phyloP scores from a whole-genome alignment of 2,329 filamentous ascomycete genomes.

The Diaporthe capsici region DNA sequence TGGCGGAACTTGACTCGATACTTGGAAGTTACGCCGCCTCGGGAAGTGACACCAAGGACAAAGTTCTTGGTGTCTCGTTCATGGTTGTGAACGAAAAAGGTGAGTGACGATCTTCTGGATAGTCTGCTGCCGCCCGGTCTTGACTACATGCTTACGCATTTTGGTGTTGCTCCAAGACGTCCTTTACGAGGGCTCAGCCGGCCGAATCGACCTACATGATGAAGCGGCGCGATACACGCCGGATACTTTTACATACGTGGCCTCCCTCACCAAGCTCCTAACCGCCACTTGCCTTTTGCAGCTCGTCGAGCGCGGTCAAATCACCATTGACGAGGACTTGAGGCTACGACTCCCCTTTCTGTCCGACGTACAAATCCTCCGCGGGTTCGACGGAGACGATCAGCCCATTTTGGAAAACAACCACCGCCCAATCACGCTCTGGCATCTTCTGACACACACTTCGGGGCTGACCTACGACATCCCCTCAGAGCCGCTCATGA shows the following conservation, averaged over 20 bases:
- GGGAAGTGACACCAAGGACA: conserved; percentile 47
- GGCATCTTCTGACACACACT: conserved; percentile 63
- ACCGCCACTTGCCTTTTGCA: conserved; percentile 56
- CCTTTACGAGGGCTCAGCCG: conserved; percentile 54
- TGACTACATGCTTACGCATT: not conserved
- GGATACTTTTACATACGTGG: conserved; percentile 50
- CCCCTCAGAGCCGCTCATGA: conserved; percentile 43
- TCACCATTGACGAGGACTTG: conserved; percentile 56
- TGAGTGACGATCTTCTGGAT: not conserved
- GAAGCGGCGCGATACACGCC: conserved; percentile 50
- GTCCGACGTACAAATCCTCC: conserved; percentile 57
- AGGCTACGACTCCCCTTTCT: conserved; percentile 58
- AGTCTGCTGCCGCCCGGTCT: no score
- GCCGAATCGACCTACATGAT: conserved; percentile 51
- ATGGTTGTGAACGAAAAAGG: conserved; percentile 48
- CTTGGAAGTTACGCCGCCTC: conserved; percentile 45
- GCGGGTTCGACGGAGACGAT: conserved; percentile 55
- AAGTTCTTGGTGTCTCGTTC: conserved; percentile 49
- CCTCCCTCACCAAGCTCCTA: conserved; percentile 60
- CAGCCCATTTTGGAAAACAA: conserved; percentile 49
- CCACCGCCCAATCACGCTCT: conserved; percentile 56
- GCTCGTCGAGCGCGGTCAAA: conserved; percentile 53
- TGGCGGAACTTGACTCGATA: conserved; percentile 46
- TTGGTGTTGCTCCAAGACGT: conserved; percentile 45
- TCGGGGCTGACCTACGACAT: conserved; percentile 59